Evolutionary conservation across 306 rosid genomes (phyloP).

Genomic region (Cucurbita argyrosperma): DNA sequence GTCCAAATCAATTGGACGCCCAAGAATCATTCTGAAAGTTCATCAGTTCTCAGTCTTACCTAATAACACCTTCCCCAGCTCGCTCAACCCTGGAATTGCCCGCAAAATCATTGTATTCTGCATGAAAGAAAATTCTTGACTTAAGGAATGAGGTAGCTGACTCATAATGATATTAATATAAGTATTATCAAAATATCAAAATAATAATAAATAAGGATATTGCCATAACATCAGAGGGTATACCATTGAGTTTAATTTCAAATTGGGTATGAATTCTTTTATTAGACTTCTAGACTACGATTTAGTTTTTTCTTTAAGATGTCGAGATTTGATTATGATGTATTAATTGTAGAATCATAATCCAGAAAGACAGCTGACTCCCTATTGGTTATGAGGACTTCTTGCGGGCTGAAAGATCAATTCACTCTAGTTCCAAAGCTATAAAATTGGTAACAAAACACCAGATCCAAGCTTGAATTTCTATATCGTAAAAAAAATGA

Average conservation of each 20-base stretch:
- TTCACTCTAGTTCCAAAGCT: not conserved
- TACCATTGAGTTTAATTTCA: not conserved
- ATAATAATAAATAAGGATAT: not conserved
- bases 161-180: not conserved
- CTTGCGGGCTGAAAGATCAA: not conserved
- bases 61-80: slow-evolving; percentile 60
- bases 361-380: not conserved
- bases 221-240: not conserved
- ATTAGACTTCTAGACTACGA: not conserved
- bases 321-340: not conserved
- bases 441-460: not conserved
- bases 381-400: not conserved
- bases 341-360: not conserved
- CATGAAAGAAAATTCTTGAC: not conserved
- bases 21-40: not conserved
- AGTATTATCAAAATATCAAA: no score
- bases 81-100: slow-evolving; percentile 80
- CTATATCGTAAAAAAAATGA: no score
- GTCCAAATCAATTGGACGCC: not conserved
- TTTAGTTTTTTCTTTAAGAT: not conserved
- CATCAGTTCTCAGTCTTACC: slow-evolving; percentile 25
- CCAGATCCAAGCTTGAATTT: not conserved
- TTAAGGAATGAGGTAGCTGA: not conserved
- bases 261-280: not conserved
- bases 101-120: slow-evolving; percentile 88